A percentile compares a stretch with the other conserved stretches of the same genome.
phyloP scores from a whole-genome alignment of 768 basidiomycete species.

The Gloeopeniophorella convolvens region DNA sequence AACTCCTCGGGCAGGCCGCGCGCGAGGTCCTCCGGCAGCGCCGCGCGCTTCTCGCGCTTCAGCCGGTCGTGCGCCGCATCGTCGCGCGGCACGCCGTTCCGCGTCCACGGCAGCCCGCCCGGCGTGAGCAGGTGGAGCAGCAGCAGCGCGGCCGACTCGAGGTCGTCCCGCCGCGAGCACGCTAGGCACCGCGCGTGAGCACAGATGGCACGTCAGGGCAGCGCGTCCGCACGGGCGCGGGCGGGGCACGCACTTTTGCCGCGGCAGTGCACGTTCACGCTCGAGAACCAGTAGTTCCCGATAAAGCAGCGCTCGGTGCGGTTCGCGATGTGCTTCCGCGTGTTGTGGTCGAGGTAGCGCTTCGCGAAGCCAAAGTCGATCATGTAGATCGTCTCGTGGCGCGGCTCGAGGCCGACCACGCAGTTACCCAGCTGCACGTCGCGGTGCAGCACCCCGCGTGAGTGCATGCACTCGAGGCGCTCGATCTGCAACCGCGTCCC shows the following conservation, averaged over 20 bases:
- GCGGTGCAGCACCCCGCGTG: constrained; percentile 63
- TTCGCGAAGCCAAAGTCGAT: constrained; percentile 86
- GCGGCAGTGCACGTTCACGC: constrained; percentile 70
- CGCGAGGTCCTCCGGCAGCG: constrained; percentile 61
- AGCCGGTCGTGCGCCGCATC: constrained; percentile 55
- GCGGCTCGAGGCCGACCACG: constrained; percentile 52
- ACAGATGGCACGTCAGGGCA: too few species aligned
- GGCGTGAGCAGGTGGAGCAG: constrained; percentile 75
- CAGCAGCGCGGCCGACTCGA: constrained; percentile 74
- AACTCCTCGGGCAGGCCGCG: constrained; percentile 63
- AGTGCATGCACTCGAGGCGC: constrained; percentile 72
- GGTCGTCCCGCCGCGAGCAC: constrained; percentile 71
- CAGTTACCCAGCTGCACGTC: constrained; percentile 80
- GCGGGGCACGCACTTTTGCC: constrained; percentile 47
- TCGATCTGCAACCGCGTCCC: constrained; percentile 44
- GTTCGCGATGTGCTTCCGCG: constrained; percentile 65
- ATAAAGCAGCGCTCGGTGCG: constrained; percentile 65
- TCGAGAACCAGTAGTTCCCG: constrained; percentile 82
- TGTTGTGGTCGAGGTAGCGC: constrained; percentile 60
- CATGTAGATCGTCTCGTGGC: constrained; percentile 64
- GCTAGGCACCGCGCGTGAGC: constrained; percentile 35
- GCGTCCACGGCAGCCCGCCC: constrained; percentile 69
- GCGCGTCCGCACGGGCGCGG: neutral
- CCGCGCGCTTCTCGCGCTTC: constrained; percentile 55
- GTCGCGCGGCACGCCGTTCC: constrained; percentile 73